Percentiles rank a stretch among this genome's conserved stretches.
phyloP scores from a whole-genome alignment of 768 basidiomycete genomes.

The Phlebiopsis gigantea region DNA sequence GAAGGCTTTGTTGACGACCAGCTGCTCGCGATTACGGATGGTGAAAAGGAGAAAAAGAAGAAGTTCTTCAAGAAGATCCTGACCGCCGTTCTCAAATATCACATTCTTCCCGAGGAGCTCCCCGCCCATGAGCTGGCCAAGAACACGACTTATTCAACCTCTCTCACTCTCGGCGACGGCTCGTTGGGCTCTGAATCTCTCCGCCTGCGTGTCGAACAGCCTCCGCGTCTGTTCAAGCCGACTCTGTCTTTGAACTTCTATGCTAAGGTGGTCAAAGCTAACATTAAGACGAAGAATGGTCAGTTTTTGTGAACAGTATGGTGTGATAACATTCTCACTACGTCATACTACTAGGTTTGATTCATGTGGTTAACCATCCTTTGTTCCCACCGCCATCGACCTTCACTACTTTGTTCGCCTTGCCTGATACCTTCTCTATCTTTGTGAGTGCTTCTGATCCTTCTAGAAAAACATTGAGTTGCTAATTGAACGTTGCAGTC shows the following conservation, averaged over 20 bases:
- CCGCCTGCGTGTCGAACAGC: slow-evolving; percentile 37
- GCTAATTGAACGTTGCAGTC: slow-evolving; percentile 34
- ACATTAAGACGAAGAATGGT: slow-evolving; percentile 48
- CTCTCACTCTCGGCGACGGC: slow-evolving; percentile 36
- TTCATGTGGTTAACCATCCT: slow-evolving; percentile 52
- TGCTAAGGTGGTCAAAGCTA: slow-evolving; percentile 35
- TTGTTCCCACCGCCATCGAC: slow-evolving; percentile 49
- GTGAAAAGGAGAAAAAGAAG: slow-evolving; percentile 39
- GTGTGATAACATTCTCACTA: background rate
- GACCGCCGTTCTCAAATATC: slow-evolving; percentile 50
- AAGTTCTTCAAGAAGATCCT: slow-evolving; percentile 51
- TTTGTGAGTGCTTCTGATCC: slow-evolving; percentile 31
- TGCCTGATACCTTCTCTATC: slow-evolving; percentile 40
- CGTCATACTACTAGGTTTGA: slow-evolving; percentile 32
- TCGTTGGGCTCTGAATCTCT: slow-evolving; percentile 39
- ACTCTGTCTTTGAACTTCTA: slow-evolving; percentile 39
- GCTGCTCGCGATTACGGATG: slow-evolving; percentile 27
- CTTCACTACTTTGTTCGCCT: slow-evolving; percentile 43
- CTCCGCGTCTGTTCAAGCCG: slow-evolving; percentile 25
- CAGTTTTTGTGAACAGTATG: slow-evolving; percentile 8
- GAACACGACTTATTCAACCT: slow-evolving; percentile 51
- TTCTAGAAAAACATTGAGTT: background rate
- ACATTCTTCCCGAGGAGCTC: slow-evolving; percentile 41
- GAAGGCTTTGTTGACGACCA: slow-evolving; percentile 25
- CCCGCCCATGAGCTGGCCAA: slow-evolving; percentile 36